These are phyloP conservation scores for Papiliotrema terrestris DNA, from an alignment of 1,284 basidiomycete species.

Conservation along the genomic window DNA sequence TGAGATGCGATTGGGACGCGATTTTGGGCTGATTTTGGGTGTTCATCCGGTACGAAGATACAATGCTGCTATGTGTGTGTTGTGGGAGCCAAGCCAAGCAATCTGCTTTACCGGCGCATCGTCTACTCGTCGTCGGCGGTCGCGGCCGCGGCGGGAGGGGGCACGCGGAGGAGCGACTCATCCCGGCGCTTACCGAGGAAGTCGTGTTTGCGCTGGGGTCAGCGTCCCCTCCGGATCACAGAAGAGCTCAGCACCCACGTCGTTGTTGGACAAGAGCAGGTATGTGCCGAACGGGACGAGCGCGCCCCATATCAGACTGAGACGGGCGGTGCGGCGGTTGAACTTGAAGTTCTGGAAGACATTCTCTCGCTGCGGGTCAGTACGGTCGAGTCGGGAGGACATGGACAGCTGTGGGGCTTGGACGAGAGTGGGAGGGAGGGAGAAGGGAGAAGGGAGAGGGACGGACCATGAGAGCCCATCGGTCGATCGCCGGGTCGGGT, in stretches of 20 bases:
- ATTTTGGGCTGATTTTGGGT: too few relatives aligned
- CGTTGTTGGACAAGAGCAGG: slow-evolving; percentile 20
- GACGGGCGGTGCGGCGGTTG: slow-evolving; percentile 58
- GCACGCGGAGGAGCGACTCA: slow-evolving; percentile 22
- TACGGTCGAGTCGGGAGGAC: too few relatives aligned
- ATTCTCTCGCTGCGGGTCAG: slow-evolving; percentile 64
- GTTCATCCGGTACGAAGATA: too few relatives aligned
- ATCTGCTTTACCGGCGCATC: not conserved
- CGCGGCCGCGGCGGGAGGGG: slow-evolving; percentile 18
- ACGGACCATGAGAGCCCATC: slow-evolving; percentile 69
- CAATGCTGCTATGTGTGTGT: too few relatives aligned
- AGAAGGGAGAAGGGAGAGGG: not conserved
- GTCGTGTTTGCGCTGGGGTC: slow-evolving; percentile 31
- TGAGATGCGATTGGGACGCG: too few relatives aligned
- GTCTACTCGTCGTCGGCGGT: slow-evolving; percentile 13
- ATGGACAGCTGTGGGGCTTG: too few relatives aligned
- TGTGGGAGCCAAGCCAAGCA: too few relatives aligned
- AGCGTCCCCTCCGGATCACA: not conserved
- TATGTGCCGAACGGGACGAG: slow-evolving; percentile 40
- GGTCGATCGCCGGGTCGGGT: slow-evolving; percentile 74
- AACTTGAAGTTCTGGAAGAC: slow-evolving; percentile 74
- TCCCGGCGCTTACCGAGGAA: slow-evolving; percentile 44
- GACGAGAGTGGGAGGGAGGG: too few relatives aligned
- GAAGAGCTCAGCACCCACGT: slow-evolving; percentile 30
- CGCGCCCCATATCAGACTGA: slow-evolving; percentile 34